A percentile compares a stretch with the other conserved stretches of the same genome.
Conservation (phyloP, 768 basidiomycete species). For the Suillus hirtellus region DNA sequence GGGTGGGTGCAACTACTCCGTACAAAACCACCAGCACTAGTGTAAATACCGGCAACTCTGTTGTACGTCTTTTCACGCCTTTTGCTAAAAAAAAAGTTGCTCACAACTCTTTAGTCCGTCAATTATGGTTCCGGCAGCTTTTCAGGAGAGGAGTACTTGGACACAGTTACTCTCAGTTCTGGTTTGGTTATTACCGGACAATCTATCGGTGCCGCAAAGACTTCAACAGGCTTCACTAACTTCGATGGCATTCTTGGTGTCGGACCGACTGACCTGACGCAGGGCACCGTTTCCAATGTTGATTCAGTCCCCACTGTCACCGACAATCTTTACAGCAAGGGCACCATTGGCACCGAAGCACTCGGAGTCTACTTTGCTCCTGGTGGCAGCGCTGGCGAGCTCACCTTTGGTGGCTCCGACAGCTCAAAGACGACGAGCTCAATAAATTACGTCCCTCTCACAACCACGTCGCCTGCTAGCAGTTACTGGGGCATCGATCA, state of each 20-base stretch:
- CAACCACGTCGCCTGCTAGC: constrained; percentile 24
- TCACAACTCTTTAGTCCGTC: constrained; percentile 14
- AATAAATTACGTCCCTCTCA: constrained; percentile 27
- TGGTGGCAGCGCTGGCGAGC: constrained; percentile 17
- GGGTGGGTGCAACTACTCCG: constrained; percentile 28
- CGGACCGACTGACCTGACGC: constrained; percentile 34
- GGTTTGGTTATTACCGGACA: constrained; percentile 27
- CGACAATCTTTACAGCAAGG: constrained; percentile 34
- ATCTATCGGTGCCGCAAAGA: constrained; percentile 40
- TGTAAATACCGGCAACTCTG: constrained; percentile 18
- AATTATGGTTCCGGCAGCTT: constrained; percentile 24
- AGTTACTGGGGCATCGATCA: constrained; percentile 36
- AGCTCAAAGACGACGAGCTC: constrained; percentile 13
- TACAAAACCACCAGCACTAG: constrained; percentile 24
- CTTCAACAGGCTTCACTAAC: constrained; percentile 28
- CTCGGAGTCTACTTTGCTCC: constrained; percentile 37
- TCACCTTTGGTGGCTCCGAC: constrained; percentile 42
- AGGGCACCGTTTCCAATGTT: constrained; percentile 18
- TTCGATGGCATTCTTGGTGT: constrained; percentile 42
- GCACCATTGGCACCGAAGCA: constrained; percentile 28
- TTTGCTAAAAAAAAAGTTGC: not conserved
- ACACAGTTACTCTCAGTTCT: constrained; percentile 17
- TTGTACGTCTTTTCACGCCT: constrained; percentile 16
- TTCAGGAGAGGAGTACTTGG: constrained; percentile 20
- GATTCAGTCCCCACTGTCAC: constrained; percentile 30